Evolutionary conservation across 495 filamentous ascomycete genomes (phyloP), one percentile per base, ranked within the genome.

Genomic region (Cudoniella acicularis): DNA sequence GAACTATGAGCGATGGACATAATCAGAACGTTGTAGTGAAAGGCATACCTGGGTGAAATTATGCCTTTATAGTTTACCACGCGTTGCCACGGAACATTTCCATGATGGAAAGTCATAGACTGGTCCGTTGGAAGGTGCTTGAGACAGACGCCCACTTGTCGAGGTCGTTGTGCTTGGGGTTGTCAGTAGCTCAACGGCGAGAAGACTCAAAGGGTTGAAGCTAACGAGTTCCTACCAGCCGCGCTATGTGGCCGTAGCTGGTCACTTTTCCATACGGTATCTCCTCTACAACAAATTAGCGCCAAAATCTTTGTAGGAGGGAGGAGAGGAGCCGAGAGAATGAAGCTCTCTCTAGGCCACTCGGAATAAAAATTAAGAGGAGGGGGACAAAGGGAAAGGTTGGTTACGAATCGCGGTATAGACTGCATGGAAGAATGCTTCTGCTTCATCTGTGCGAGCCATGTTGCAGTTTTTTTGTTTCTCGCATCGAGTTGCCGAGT

Each of bases 71-170:
- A 71, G 66, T 92, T 95, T 60, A 97, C 88, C 10, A 98, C 91
- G 48, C 93, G 78, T 75, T 97, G 93, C 93, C 93, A 98, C 2
- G 92, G 93, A 10, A 96, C 92, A 64, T 89, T 96, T 17, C 72
- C 77, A 56, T 79, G 74, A 65, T 96, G 82, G 72, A 86, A 95
- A 57, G 64, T 72, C 53, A 60, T 61, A 36, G 65, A 70, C 22
- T 72, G 64, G 70, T 70, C 72, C 11, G 72, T 65, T 2, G 93
- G 83, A 16, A 98, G 85, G 63, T 94, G 86, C 68, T 96, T 96
- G 1, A 97, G 82, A 65, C 86, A 91, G 24, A 92, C 76, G 23
- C 93, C 92, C 25, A 98, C 92, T 73, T 97, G 92, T 24, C 91
- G 83, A 6, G 85, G 83, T 9, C 86, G 77, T 70, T 87, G 78